These are phyloP conservation scores for Coniophora puteana DNA, from an alignment of 1,284 basidiomycete genomes.

Conservation along the genomic window DNA sequence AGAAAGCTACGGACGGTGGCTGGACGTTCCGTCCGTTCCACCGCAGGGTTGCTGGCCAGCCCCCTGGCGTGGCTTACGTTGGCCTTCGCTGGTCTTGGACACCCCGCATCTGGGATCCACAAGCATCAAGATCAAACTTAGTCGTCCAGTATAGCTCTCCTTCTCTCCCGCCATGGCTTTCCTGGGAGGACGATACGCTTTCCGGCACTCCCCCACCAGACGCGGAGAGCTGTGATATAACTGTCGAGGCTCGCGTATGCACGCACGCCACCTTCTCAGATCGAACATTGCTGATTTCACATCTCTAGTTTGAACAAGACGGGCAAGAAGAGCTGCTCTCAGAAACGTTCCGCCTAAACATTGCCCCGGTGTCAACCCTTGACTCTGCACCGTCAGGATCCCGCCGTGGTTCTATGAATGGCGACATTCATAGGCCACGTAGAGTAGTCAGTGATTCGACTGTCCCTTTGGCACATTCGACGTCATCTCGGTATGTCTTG, in stretches of 20 bases:
- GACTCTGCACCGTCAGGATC: constrained; percentile 55
- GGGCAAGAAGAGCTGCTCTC: constrained; percentile 65
- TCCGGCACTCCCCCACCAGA: constrained; percentile 70
- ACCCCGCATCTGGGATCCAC: constrained; percentile 96
- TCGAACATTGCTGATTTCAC: constrained; percentile 13
- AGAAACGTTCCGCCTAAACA: constrained; percentile 65
- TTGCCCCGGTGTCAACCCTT: constrained; percentile 67
- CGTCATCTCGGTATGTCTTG: constrained; percentile 32
- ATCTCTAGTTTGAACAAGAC: constrained; percentile 61
- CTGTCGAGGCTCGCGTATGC: constrained; percentile 65
- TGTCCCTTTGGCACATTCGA: constrained; percentile 32
- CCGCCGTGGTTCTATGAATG: constrained; percentile 58
- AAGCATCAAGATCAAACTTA: constrained; percentile 77
- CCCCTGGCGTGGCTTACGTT: constrained; percentile 79
- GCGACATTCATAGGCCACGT: constrained; percentile 45
- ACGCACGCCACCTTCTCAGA: constrained; percentile 11
- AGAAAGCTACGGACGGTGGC: constrained; percentile 69
- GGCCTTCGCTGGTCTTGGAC: constrained; percentile 90
- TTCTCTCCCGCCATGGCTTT: constrained; percentile 80
- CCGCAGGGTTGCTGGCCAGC: constrained; percentile 79
- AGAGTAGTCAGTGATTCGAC: constrained; percentile 62
- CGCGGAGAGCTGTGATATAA: constrained; percentile 69
- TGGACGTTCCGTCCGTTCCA: constrained; percentile 95
- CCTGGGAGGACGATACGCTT: constrained; percentile 81
- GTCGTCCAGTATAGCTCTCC: constrained; percentile 82